Evolutionary conservation across 208 protist genomes (phyloP), one percentile per base, ranked within the genome.

Genomic region (Acanthamoeba pearcei): DNA sequence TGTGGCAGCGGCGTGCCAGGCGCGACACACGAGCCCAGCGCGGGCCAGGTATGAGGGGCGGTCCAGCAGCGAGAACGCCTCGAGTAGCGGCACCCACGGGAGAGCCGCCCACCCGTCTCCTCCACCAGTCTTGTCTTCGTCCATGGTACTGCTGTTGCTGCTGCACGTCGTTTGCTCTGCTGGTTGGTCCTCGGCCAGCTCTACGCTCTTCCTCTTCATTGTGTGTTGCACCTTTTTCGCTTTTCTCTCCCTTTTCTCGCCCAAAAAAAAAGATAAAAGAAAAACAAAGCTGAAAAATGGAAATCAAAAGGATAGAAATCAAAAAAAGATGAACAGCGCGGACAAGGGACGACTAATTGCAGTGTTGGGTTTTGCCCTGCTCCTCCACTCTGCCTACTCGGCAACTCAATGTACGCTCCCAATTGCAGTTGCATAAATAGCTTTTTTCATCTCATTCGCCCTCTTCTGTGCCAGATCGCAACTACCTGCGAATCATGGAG

Each of bases 401-500:
- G 78, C 78, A 8, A 86, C 78, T 19, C 78, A 86, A 64, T 86
- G 78, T 86, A 62, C 78, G 42, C 29, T 6, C 72, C 49, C 72
- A 9, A 2, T 35, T 9, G 9, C 17, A 35, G 6, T n/a, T n/a
- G n/a, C n/a, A n/a, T 38, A 72, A 72, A 72, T n/a, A 1, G 2
- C 9, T n/a, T n/a, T 17, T 38, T 64, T 62, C 51, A 19, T 60
- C 78, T 86, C 6, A 22, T 2, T 24, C 12, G 2, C 22, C 49
- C 3, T 19, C 1, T 85, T 5, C 17, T 51, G 15, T 27, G 3
- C 13, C 78, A 86, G 78, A 86, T 62, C 42, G 78, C 42, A 86
- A 62, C 49, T 86, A 86, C 49, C 42, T 86, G 78, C 78, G 78
- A n/a, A 86, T 86, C 51, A 86, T 86, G 78, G 78, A 86, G 19